phyloP scores from a whole-genome alignment of 176 grass and related monocot species.

The Alloteropsis semialata region DNA sequence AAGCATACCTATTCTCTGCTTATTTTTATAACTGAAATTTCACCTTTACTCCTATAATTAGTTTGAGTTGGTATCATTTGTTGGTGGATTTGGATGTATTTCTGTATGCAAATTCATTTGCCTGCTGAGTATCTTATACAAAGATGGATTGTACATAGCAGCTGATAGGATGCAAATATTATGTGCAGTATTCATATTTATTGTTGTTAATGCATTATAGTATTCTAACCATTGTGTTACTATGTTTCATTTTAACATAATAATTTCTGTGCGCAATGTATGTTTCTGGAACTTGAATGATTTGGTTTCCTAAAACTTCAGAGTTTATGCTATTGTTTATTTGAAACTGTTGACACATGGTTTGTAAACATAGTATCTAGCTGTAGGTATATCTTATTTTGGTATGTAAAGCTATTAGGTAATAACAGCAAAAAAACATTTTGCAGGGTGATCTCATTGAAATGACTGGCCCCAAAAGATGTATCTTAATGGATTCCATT shows the following conservation, averaged over 20 bases:
- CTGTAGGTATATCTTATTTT: background rate
- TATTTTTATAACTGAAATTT: background rate
- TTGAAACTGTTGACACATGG: background rate
- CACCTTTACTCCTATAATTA: background rate
- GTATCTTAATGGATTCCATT: background rate
- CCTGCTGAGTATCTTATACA: background rate
- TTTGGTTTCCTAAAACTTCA: background rate
- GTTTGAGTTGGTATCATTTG: background rate
- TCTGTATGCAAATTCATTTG: background rate
- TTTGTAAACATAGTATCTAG: background rate
- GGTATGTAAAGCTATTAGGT: background rate
- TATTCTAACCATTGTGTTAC: background rate
- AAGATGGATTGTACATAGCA: background rate
- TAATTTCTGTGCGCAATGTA: background rate
- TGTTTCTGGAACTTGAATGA: background rate
- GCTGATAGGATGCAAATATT: background rate
- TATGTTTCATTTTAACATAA: background rate
- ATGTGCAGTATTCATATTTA: background rate
- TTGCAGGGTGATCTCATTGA: constrained; percentile 2
- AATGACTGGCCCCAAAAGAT: constrained; percentile 22
- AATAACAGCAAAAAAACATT: background rate
- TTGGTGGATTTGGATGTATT: background rate
- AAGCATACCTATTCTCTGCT: background rate
- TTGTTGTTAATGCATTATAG: background rate
- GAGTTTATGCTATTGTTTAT: background rate